Conservation (phyloP, 352 stramenopile species). For the Paralagenidium karlingii region DNA sequence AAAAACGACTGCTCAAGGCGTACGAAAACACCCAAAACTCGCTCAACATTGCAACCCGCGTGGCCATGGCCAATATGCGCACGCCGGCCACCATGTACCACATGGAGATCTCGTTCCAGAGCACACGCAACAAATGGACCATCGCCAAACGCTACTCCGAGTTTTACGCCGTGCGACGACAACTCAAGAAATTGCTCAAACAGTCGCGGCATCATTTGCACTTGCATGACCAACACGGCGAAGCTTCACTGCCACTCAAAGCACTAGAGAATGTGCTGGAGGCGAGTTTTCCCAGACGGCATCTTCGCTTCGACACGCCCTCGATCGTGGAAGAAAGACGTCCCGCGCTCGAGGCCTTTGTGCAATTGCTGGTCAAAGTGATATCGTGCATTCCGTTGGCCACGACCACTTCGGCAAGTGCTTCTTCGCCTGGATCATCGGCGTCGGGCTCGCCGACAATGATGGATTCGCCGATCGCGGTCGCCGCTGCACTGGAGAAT, state of each 20-base stretch:
- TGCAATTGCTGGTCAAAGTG: slow-evolving; percentile 72
- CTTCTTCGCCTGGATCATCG: background rate
- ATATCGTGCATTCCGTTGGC: slow-evolving; percentile 58
- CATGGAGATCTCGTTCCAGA: slow-evolving; percentile 79
- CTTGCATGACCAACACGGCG: slow-evolving; percentile 2
- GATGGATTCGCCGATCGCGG: slow-evolving; percentile 1
- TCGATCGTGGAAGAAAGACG: slow-evolving; percentile 65
- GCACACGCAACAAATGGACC: slow-evolving; percentile 77
- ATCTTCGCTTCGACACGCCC: slow-evolving; percentile 55
- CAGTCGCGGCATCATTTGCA: slow-evolving; percentile 26
- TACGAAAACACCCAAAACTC: slow-evolving; percentile 67
- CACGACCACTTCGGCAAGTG: background rate
- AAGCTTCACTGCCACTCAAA: slow-evolving; percentile 18
- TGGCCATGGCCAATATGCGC: slow-evolving; percentile 24
- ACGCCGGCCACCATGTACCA: slow-evolving; percentile 72
- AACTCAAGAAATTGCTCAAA: slow-evolving; percentile 54
- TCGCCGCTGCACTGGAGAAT: background rate
- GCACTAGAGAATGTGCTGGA: slow-evolving; percentile 38
- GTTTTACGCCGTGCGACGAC: slow-evolving; percentile 57
- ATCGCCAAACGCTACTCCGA: slow-evolving; percentile 81
- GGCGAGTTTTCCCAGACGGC: slow-evolving; percentile 48
- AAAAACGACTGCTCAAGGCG: slow-evolving; percentile 51
- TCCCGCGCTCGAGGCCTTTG: slow-evolving; percentile 54
- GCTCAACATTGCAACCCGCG: slow-evolving; percentile 72
- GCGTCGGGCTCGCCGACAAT: slow-evolving; percentile 1